phyloP scores from a whole-genome alignment of 2,329 filamentous ascomycete species.

The Myriosclerotinia curreyana region DNA sequence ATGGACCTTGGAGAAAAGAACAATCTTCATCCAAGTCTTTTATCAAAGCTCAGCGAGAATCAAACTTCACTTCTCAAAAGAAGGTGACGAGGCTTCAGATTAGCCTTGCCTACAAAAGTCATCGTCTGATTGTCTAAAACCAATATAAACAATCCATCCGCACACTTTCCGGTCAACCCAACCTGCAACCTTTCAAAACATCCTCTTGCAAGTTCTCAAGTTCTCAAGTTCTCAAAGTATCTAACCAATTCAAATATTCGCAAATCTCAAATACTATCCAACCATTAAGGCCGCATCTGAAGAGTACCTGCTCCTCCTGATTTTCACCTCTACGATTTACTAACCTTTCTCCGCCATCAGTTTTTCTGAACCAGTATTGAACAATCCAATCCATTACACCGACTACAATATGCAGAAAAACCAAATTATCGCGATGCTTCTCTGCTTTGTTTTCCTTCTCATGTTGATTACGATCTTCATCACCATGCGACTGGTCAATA shows the following conservation, averaged over 20 bases:
- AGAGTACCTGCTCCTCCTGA: background rate
- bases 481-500: slow-evolving; percentile 15
- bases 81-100: background rate
- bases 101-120: background rate
- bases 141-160: background rate
- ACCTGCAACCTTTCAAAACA: background rate
- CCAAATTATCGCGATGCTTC: slow-evolving; percentile 6
- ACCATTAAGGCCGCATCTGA: background rate
- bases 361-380: background rate
- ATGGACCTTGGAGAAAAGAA: slow-evolving; percentile 16
- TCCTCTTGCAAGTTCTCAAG: no score
- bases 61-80: slow-evolving; percentile 14
- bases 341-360: background rate
- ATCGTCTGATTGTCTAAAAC: background rate
- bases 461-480: slow-evolving; percentile 12
- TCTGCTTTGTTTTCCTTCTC: slow-evolving; percentile 16
- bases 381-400: background rate
- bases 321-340: background rate
- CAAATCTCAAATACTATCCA: background rate
- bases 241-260: no score
- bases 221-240: no score
- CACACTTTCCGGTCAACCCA: background rate
- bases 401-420: slow-evolving; percentile 14
- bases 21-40: slow-evolving; percentile 15
- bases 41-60: background rate